Evolutionary conservation across 192 early-diverging fungal species (phyloP), one percentile per base, ranked within the genome.

Genomic region (Umbelopsis isabellina): DNA sequence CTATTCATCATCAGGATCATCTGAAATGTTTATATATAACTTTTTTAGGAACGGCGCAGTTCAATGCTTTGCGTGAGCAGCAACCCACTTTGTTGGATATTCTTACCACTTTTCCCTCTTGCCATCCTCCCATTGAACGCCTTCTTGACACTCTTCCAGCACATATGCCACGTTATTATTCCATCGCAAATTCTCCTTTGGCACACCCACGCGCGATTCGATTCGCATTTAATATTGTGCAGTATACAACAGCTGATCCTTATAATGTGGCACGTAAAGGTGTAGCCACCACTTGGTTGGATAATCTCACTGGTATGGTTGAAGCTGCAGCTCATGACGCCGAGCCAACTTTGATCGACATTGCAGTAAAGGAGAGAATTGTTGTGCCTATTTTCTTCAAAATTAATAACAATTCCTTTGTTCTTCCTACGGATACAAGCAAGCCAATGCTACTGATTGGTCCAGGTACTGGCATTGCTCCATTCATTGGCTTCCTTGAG

Each of bases 381-480:
- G 52, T 68, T 35, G 48, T 82, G 0, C 75, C 80, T 13, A 82
- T 93, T 16, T 87, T 87, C 72, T 67, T 84, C 55, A 85, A 85
- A 12, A 80, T 79, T 2, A 90, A 89, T 46, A 61, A 78, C 49
- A 84, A 84, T 49, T 83, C 72, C 6, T 98, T 97, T 83, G 79
- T 75, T 6, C 81, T 96, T 68, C 92, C 92, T 23, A 65, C 68
- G 10, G 81, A 87, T 44, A 79, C 82, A 16, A 68, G 70, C 15
- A 84, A 78, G 16, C 92, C 94, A 0, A 78, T 98, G 8, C 80
- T 98, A 21, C 87, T 98, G 89, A 87, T 97, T 33, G 93, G 92
- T 2, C 93, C 96, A 2, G 97, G 96, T 45, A 97, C 97, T 1
- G 97, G 97, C 20, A 87, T 99, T n/a, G 92, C 96, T 9, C 96